Evolutionary conservation across 2,329 filamentous ascomycete genomes (phyloP), one percentile per base, ranked within the genome.

Genomic region (Microdochium nivale): DNA sequence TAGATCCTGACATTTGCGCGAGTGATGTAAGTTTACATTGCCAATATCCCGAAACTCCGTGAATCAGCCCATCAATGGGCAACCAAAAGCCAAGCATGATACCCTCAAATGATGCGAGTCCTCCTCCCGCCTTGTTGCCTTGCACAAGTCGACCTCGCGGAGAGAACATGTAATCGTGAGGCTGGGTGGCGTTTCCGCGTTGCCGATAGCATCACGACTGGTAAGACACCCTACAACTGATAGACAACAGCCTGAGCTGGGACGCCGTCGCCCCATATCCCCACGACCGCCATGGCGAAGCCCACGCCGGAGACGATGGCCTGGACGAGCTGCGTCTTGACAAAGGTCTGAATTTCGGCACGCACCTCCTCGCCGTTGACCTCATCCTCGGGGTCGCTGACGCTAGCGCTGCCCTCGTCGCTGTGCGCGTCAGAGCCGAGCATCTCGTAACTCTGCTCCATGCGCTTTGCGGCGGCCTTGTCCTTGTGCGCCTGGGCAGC

Each of bases 391-490:
- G 71, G 73, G 61, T 70, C 72, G 32, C 73, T 71, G 13, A 60
- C 58, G 52, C 57, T 58, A 50, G 57, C 59, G 40, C 57, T 66
- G 59, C 79, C 82, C 67, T 77, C 76, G 61, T 74, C 74, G 56
- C 73, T 76, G 46, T 70, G 68, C 2, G 69, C 65, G 48, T 68
- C 70, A 35, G 54, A 55, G 44, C 78, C 75, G 24, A 87, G 71
- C 10, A 87, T 79, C 68, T 89, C 85, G 68, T 87, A 88, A 74
- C 81, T 88, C 47, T 81, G 78, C 66, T 90, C 86, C 74, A 88
- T 79, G 55, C 75, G 75, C 54, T 54, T 69, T 62, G 55, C 71
- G 62, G 56, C 64, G 49, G 54, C 59, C 54, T 62, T 63, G 25
- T 65, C 62, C 51, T 50, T 59, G 53, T 60, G 63, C 23, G 59